A percentile compares a stretch with the other conserved stretches of the same genome.
These are phyloP conservation scores for Phytopythium vexans DNA, from an alignment of 352 stramenopile species.

Conservation along the genomic window DNA sequence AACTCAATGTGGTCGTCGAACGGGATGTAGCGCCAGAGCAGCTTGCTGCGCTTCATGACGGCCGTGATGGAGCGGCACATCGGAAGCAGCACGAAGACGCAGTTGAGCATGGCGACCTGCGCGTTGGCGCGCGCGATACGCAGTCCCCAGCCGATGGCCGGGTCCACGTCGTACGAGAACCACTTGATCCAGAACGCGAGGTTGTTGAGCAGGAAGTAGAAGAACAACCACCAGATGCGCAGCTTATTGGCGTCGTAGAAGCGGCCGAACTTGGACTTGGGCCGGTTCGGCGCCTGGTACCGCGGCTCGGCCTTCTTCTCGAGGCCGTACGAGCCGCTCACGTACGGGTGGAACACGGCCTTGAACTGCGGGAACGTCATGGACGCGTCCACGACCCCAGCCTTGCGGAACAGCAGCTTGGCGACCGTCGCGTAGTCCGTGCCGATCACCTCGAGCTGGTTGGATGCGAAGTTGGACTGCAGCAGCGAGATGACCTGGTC, in stretches of 20 bases:
- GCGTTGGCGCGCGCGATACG: constrained; percentile 68
- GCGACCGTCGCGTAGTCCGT: constrained; percentile 68
- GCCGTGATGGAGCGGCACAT: constrained; percentile 79
- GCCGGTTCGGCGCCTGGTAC: constrained; percentile 20
- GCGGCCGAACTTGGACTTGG: constrained; percentile 55
- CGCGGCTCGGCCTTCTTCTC: constrained; percentile 28
- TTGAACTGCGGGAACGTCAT: constrained; percentile 78
- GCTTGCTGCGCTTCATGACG: constrained; percentile 60
- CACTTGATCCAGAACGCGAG: constrained; percentile 75
- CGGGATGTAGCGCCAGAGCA: constrained; percentile 72
- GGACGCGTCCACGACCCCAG: constrained; percentile 40
- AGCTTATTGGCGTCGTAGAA: constrained; percentile 74
- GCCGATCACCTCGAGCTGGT: constrained; percentile 70
- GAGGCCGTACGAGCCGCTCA: constrained; percentile 54
- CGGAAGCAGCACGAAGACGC: constrained; percentile 66
- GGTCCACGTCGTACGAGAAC: constrained; percentile 67
- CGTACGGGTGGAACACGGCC: constrained; percentile 66
- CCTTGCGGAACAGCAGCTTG: constrained; percentile 69
- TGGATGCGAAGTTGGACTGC: constrained; percentile 66
- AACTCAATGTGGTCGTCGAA: constrained; percentile 81
- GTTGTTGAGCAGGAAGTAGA: constrained; percentile 70
- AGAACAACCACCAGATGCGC: constrained; percentile 75
- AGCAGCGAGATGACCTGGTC: constrained; percentile 66
- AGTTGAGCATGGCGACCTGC: constrained; percentile 79
- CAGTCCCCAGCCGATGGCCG: constrained; percentile 69